Conservation (phyloP, 805 yeast species). For the Saccharomycopsis javanensis region DNA sequence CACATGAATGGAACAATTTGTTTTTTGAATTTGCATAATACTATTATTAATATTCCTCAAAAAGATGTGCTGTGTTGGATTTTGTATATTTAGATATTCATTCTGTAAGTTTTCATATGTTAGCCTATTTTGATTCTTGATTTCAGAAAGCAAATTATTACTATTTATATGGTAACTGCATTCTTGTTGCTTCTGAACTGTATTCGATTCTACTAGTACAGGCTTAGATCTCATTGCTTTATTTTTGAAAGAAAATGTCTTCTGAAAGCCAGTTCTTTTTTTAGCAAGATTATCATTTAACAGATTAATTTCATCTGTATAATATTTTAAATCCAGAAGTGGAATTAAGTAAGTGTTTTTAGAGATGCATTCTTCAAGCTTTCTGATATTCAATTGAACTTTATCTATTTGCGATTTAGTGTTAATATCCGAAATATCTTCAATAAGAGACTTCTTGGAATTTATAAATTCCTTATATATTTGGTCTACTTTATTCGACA, state of each 20-base stretch:
- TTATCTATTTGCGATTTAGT: conserved; percentile 49
- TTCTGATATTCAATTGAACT: background rate
- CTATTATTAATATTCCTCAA: background rate
- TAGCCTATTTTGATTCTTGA: background rate
- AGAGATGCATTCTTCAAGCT: background rate
- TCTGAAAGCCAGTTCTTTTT: background rate
- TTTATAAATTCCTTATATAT: background rate
- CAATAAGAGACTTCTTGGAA: conserved; percentile 30
- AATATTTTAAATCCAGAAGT: conserved; percentile 5
- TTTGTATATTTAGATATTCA: background rate
- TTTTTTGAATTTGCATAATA: background rate
- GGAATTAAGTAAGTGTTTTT: background rate
- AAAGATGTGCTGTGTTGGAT: background rate
- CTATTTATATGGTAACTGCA: background rate
- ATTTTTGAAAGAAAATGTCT: conserved; percentile 2
- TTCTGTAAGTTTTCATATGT: background rate
- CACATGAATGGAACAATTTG: conserved; percentile 1
- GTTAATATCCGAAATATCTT: conserved; percentile 54
- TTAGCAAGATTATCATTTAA: background rate
- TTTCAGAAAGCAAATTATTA: background rate
- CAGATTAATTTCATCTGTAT: conserved; percentile 2
- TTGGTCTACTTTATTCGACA: background rate
- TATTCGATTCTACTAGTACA: background rate
- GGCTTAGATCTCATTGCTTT: background rate
- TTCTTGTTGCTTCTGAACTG: background rate